Base-by-base conservation (phyloP, 2,329 filamentous ascomycete species). In the Phialocephala subalpina region DNA sequence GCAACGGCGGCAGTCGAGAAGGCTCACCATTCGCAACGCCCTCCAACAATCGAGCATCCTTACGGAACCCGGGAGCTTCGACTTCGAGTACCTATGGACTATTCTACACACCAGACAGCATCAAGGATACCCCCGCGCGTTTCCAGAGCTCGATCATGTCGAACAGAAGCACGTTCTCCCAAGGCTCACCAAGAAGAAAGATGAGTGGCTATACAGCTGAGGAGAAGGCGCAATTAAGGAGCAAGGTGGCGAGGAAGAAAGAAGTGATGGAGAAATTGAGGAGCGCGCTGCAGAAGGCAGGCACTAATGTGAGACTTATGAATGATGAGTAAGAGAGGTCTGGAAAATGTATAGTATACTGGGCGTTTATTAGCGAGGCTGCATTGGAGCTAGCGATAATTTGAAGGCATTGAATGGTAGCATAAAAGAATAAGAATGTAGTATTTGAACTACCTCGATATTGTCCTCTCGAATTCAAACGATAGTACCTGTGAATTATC, bases 161-260 rank as follows among this genome's bases (percentile, higher is more conserved):
- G 18, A 53, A 53, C 25, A 11, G 22, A 18, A 53, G 49, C 25
- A 20, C 49, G 25, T 53, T 20, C 27, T 18, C 49, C 3, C 69
- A 66, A 47, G 56, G 70, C 29, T 75, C 75, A 7, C 70, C 86
- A 29, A 84, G 87, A 52, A 89, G 86, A 80, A 90, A 89, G 80
- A 72, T 90, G 64, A 88, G 83, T 67, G 86, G 86, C 20, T 90
- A 87, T 70, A 87, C 83, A 65, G 79, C 81, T 36, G 82, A 84
- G 60, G 89, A 91, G 74, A 90, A 88, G 79, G 78, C 78, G 33
- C 81, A 81, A 33, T 75, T 90, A 63, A 87, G 83, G 77, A 80
- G 82, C 65, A 86, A 84, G 76, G 78, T 82, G 68, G 81, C 81
- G n/a, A 83, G 80, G 67, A 81, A 86, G 70, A 82, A 82, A 72